These are phyloP conservation scores for Rhexocercosporidium sp. DNA, from an alignment of 2,329 filamentous ascomycete genomes.

Conservation along the genomic window DNA sequence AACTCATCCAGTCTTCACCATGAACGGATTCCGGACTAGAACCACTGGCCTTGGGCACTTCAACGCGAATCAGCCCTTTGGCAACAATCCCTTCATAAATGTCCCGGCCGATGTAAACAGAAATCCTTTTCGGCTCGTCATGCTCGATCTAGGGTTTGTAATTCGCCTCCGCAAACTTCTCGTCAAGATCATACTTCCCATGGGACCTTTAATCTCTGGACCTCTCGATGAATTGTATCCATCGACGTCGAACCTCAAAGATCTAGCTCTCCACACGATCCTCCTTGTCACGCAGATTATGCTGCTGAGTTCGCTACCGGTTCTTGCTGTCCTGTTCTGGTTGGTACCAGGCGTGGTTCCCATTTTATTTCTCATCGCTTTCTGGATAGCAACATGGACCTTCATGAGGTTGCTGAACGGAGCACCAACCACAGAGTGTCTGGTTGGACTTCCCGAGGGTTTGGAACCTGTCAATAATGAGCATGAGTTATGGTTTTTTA, in stretches of 20 bases:
- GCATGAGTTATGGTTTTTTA: conserved; percentile 76
- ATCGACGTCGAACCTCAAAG: conserved; percentile 60
- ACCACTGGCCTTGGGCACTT: conserved; percentile 17
- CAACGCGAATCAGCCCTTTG: conserved; percentile 26
- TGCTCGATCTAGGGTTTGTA: conserved; percentile 47
- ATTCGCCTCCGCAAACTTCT: conserved; percentile 46
- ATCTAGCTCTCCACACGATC: conserved; percentile 61
- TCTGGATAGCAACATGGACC: conserved; percentile 54
- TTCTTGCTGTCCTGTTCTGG: conserved; percentile 40
- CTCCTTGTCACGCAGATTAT: conserved; percentile 61
- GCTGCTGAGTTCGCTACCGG: conserved; percentile 64
- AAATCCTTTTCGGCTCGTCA: conserved; percentile 45
- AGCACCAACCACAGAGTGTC: conserved; percentile 45
- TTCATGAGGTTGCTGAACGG: conserved; percentile 61
- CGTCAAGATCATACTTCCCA: conserved; percentile 64
- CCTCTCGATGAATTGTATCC: conserved; percentile 68
- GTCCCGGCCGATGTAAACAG: conserved; percentile 26
- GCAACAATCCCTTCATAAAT: conserved; percentile 27
- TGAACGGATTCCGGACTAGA: conserved; percentile 6
- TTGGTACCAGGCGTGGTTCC: conserved; percentile 55
- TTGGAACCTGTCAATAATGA: conserved; percentile 52
- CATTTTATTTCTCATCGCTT: conserved; percentile 45
- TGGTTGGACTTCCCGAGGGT: conserved; percentile 59
- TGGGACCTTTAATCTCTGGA: conserved; percentile 57
- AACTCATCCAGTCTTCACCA: background rate